A percentile compares a stretch with the other conserved stretches of the same genome.
These are phyloP conservation scores for Scutellaria galericulata DNA, from an alignment of 257 asterid species.

Conservation along the genomic window DNA sequence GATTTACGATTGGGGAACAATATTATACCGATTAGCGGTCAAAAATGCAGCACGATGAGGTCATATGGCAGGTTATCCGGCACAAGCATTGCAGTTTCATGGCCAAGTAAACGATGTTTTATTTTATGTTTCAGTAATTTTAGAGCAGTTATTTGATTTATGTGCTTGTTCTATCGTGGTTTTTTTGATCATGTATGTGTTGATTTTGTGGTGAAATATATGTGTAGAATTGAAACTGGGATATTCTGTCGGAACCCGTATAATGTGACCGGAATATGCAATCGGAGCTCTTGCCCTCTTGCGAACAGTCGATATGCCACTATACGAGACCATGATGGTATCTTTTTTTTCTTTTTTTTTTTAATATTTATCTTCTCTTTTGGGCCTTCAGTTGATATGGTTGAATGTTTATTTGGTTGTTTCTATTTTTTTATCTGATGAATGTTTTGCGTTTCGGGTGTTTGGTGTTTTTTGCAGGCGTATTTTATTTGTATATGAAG, in stretches of 20 bases:
- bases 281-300: constrained; percentile 97
- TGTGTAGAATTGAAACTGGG: constrained; percentile 76
- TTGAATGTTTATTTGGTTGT: background rate
- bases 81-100: constrained; percentile 99
- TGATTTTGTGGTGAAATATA: background rate
- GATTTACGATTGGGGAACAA: background rate
- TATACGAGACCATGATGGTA: constrained; percentile 89
- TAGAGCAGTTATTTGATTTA: background rate
- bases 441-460: constrained; percentile 4
- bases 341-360: background rate
- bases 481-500: constrained; percentile 92
- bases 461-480: constrained; percentile 59
- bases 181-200: background rate
- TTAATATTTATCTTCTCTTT: background rate
- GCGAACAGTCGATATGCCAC: constrained; percentile 99
- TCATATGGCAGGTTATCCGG: constrained; percentile 97
- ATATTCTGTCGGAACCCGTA: constrained; percentile 92
- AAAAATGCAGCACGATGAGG: constrained; percentile 98
- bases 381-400: background rate
- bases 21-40: background rate
- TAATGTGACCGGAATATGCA: constrained; percentile 90
- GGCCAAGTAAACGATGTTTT: constrained; percentile 66
- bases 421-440: constrained; percentile 8
- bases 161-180: constrained; percentile 10
- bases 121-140: background rate